phyloP scores from a whole-genome alignment of 2,329 filamentous ascomycete species.

The Didymellaceae sp. region DNA sequence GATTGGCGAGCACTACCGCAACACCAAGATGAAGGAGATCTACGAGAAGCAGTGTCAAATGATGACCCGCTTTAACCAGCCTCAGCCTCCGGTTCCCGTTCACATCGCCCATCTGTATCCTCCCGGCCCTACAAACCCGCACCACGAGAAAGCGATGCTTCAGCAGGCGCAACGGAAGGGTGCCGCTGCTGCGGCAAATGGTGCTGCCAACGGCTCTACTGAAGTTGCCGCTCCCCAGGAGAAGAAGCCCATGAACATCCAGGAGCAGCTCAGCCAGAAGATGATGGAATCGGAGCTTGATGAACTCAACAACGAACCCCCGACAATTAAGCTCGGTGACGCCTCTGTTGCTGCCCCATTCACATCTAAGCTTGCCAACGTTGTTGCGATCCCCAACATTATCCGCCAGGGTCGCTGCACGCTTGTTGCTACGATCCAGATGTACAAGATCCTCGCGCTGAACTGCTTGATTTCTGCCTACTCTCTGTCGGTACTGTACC shows the following conservation, averaged over 20 bases:
- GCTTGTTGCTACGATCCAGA: slow-evolving; percentile 96
- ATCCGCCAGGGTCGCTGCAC: slow-evolving; percentile 97
- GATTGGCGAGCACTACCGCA: slow-evolving; percentile 91
- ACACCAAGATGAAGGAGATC: slow-evolving; percentile 97
- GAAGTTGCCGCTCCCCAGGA: slow-evolving; percentile 32
- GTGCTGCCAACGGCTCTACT: slow-evolving; percentile 36
- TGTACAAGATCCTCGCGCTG: slow-evolving; percentile 99
- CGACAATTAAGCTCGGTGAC: slow-evolving; percentile 95
- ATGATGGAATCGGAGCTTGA: slow-evolving; percentile 92
- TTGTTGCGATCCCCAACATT: slow-evolving; percentile 96
- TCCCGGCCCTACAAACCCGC: slow-evolving; percentile 87
- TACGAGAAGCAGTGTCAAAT: slow-evolving; percentile 94
- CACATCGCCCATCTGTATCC: slow-evolving; percentile 95
- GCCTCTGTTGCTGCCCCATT: slow-evolving; percentile 97
- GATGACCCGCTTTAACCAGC: slow-evolving; percentile 96
- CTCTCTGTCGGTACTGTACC: slow-evolving; percentile 92
- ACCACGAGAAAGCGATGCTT: slow-evolving; percentile 90
- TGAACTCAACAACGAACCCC: slow-evolving; percentile 77
- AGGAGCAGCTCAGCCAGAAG: slow-evolving; percentile 79
- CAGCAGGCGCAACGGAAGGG: slow-evolving; percentile 83
- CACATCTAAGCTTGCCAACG: slow-evolving; percentile 95
- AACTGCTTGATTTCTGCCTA: slow-evolving; percentile 99
- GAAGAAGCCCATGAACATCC: slow-evolving; percentile 70
- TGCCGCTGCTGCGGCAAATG: slow-evolving; percentile 64
- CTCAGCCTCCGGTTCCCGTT: slow-evolving; percentile 86